Conservation (phyloP, 257 asterid species). For the Paraleonurus japonicus region DNA sequence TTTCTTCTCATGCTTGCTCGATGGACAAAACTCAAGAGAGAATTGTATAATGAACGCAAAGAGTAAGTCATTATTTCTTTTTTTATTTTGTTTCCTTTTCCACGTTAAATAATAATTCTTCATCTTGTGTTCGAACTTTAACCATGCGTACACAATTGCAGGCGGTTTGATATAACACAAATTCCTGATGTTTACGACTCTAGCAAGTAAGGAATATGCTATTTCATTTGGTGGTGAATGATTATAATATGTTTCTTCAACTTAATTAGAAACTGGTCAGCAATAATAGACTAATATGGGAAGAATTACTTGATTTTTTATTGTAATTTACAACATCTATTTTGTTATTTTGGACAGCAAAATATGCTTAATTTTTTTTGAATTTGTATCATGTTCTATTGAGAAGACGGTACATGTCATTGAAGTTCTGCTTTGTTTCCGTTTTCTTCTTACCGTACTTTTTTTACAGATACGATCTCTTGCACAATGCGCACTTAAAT, state of each 20-base stretch:
- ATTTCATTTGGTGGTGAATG: not conserved
- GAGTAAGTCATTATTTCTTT: constrained; percentile 46
- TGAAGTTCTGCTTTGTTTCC: constrained; percentile 17
- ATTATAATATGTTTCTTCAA: not conserved
- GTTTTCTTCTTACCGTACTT: not conserved
- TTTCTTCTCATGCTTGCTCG: constrained; percentile 99
- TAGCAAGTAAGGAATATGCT: constrained; percentile 72
- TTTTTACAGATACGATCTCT: constrained; percentile 77
- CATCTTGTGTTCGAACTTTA: not conserved
- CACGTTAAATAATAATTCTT: not conserved
- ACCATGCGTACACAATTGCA: constrained; percentile 38
- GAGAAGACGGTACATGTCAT: not conserved
- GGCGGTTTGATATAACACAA: constrained; percentile 89
- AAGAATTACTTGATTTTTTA: not conserved
- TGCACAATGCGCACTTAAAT: constrained; percentile 92
- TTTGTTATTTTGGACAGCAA: not conserved
- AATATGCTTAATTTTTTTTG: not conserved
- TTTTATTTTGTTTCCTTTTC: not conserved
- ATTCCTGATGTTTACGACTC: constrained; percentile 99
- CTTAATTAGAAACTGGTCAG: not conserved
- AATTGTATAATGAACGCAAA: constrained; percentile 85
- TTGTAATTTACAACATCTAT: not conserved
- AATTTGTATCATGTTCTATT: not conserved
- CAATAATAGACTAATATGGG: not conserved
- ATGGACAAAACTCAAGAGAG: constrained; percentile 95